Percentiles rank a stretch among this genome's conserved stretches.
Conservation (phyloP, 2,329 filamentous ascomycete genomes). For the Claviceps sp. region DNA sequence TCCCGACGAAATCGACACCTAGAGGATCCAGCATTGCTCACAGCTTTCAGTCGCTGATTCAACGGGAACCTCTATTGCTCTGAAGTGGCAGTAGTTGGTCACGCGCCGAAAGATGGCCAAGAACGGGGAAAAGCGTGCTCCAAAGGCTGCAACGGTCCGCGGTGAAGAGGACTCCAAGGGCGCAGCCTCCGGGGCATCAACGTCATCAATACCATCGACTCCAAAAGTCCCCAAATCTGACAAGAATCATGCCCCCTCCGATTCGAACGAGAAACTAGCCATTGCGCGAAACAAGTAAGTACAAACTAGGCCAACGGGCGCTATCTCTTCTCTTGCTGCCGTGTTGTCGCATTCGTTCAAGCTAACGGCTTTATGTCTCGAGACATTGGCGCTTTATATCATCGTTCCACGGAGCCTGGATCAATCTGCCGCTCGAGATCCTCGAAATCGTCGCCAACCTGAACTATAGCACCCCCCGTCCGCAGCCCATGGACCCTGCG, state of each 20-base stretch:
- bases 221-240: neutral
- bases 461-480: conserved; percentile 65
- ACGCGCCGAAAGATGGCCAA: neutral
- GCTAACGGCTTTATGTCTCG: neutral
- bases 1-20: neutral
- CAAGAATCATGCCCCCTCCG: neutral
- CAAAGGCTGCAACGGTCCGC: neutral
- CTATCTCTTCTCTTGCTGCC: too few relatives aligned
- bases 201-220: neutral
- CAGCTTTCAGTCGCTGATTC: neutral
- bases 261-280: neutral
- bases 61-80: neutral
- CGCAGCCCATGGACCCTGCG: conserved; percentile 64
- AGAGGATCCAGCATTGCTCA: neutral
- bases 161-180: neutral
- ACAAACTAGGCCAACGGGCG: neutral
- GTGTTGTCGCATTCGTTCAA: neutral
- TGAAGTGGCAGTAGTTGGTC: neutral
- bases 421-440: conserved; percentile 64
- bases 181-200: neutral
- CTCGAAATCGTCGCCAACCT: conserved; percentile 66
- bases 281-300: conserved; percentile 1
- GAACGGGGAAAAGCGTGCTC: neutral
- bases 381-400: conserved; percentile 82
- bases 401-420: conserved; percentile 72